These are phyloP conservation scores for Passiflora organensis DNA, from an alignment of 345 rosid species.

Conservation along the genomic window DNA sequence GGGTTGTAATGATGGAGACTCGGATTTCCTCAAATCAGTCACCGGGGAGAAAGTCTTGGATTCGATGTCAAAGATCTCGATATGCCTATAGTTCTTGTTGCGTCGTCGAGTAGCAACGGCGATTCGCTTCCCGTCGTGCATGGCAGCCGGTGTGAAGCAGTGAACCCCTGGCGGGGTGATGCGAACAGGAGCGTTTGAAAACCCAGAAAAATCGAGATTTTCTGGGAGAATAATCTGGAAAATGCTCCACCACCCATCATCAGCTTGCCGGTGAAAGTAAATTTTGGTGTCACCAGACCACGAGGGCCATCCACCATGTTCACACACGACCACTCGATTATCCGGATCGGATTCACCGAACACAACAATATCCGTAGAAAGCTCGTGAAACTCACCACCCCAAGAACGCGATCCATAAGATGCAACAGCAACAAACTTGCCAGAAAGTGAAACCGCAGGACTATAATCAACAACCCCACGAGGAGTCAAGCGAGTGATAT, in stretches of 20 bases:
- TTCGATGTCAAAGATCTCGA: conserved; percentile 59
- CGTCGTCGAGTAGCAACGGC: conserved; percentile 72
- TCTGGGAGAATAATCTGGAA: conserved; percentile 39
- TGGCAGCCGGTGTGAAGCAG: conserved; percentile 86
- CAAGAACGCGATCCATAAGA: conserved; percentile 67
- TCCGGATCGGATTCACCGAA: conserved; percentile 43
- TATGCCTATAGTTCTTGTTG: conserved; percentile 40
- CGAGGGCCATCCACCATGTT: conserved; percentile 81
- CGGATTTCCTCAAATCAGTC: conserved; percentile 54
- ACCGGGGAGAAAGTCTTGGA: conserved; percentile 39
- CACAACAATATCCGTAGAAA: conserved; percentile 60
- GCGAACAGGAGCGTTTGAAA: conserved; percentile 37
- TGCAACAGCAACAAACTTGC: conserved; percentile 61
- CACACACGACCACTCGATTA: conserved; percentile 42
- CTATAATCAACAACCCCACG: conserved; percentile 54
- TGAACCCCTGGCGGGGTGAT: conserved; percentile 85
- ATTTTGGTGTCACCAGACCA: conserved; percentile 68
- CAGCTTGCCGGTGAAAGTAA: conserved; percentile 73
- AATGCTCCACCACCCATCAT: conserved; percentile 97
- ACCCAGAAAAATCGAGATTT: conserved; percentile 16
- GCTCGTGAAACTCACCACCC: conserved; percentile 74
- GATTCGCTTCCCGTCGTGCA: conserved; percentile 49
- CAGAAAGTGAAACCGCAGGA: conserved; percentile 57
- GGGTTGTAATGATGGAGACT: conserved; percentile 75
- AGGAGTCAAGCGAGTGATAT: conserved; percentile 56